Evolutionary conservation across 2,329 filamentous ascomycete species (phyloP).

Genomic region (Talaromyces marneffei): DNA sequence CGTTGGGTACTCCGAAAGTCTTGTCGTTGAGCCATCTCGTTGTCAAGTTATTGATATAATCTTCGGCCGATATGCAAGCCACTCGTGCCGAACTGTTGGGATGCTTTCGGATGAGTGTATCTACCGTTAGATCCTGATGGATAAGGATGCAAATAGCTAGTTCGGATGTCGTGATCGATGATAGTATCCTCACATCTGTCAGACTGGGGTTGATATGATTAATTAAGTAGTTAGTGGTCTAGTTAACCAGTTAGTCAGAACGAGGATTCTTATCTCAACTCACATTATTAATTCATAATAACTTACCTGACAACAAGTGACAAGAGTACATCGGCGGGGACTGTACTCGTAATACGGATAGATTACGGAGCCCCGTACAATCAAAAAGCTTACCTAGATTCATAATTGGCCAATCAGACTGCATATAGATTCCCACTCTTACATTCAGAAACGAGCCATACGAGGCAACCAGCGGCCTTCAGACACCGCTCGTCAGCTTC

Average conservation of each 20-base stretch:
- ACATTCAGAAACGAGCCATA: not conserved
- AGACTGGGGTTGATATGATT: not conserved
- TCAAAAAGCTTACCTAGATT: no score
- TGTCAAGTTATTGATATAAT: not conserved
- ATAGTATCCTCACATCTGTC: not conserved
- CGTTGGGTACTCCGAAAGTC: conserved; percentile 24
- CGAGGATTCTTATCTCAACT: not conserved
- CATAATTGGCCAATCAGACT: not conserved
- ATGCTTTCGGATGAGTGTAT: not conserved
- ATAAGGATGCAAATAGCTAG: not conserved
- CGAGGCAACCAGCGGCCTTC: not conserved
- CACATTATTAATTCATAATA: conserved; percentile 2
- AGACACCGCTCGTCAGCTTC: not conserved
- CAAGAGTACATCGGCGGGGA: not conserved
- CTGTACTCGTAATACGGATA: not conserved
- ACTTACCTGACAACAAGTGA: not conserved
- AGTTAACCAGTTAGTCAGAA: not conserved
- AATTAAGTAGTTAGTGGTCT: not conserved
- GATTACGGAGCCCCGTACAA: not conserved
- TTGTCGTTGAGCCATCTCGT: not conserved
- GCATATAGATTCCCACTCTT: not conserved
- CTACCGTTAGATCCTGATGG: not conserved
- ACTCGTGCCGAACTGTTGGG: not conserved
- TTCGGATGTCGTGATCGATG: not conserved
- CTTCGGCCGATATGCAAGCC: not conserved